phyloP scores from a whole-genome alignment of 495 filamentous ascomycete genomes.

The Astrocystis sublimbata region DNA sequence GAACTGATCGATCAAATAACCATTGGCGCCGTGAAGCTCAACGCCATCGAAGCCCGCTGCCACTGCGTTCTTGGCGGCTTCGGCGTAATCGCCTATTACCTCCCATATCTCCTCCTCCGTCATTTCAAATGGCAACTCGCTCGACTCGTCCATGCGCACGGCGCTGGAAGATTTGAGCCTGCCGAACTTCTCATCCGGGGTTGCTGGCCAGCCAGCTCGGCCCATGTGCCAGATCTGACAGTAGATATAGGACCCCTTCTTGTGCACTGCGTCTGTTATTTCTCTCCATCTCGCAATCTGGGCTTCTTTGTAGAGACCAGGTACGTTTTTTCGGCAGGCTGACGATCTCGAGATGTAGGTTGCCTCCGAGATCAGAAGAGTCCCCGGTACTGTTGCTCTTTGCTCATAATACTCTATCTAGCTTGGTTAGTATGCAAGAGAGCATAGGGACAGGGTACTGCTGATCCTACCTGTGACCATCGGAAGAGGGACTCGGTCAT shows the following conservation, averaged over 20 bases:
- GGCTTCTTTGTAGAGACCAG: slow-evolving; percentile 50
- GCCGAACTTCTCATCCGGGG: slow-evolving; percentile 34
- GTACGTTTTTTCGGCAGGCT: slow-evolving; percentile 50
- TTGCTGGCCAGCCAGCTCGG: slow-evolving; percentile 48
- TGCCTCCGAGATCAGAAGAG: slow-evolving; percentile 58
- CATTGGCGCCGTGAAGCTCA: slow-evolving; percentile 59
- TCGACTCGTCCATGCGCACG: slow-evolving; percentile 13
- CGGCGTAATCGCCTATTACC: slow-evolving; percentile 38
- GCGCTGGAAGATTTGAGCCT: slow-evolving; percentile 20
- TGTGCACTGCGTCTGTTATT: slow-evolving; percentile 55
- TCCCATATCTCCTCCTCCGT: slow-evolving; percentile 47
- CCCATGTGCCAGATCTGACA: slow-evolving; percentile 57
- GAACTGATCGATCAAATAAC: slow-evolving; percentile 60
- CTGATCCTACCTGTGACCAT: slow-evolving; percentile 16
- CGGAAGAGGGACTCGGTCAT: slow-evolving; percentile 24
- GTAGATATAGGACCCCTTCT: slow-evolving; percentile 54
- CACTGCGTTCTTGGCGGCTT: slow-evolving; percentile 39
- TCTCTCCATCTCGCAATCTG: slow-evolving; percentile 53
- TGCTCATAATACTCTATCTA: slow-evolving; percentile 55
- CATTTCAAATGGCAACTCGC: slow-evolving; percentile 43
- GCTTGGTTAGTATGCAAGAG: slow-evolving; percentile 10
- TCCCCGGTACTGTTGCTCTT: slow-evolving; percentile 51
- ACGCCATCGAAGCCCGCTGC: slow-evolving; percentile 54
- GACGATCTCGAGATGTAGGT: slow-evolving; percentile 53
- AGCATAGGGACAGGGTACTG: slow-evolving; percentile 29